A percentile compares a stretch with the other conserved stretches of the same genome.
Conservation (phyloP, 202 grass and related monocot species). For the Alloteropsis angusta region DNA sequence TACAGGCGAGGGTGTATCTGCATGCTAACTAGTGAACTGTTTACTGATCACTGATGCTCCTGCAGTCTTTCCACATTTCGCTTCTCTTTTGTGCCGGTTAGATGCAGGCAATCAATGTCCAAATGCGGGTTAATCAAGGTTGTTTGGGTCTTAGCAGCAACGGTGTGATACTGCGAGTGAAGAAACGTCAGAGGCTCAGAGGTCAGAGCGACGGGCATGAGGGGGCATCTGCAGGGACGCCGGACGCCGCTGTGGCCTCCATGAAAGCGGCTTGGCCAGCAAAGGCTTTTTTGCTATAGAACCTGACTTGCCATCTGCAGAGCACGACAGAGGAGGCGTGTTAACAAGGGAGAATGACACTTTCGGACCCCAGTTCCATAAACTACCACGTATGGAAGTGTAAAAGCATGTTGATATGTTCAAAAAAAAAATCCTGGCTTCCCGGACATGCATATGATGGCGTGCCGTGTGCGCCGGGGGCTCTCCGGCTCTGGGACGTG, state of each 20-base stretch:
- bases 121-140: no score
- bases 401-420: not conserved
- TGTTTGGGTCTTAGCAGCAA: no score
- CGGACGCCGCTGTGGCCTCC: not conserved
- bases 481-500: not conserved
- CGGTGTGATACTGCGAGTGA: no score
- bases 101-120: no score
- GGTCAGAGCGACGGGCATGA: not conserved
- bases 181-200: no score
- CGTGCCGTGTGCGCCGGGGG: not conserved
- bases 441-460: not conserved
- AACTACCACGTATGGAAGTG: not conserved
- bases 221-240: not conserved
- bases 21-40: no score
- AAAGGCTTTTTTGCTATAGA: constrained; percentile 29
- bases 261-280: not conserved
- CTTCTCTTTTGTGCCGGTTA: no score
- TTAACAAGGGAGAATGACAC: not conserved
- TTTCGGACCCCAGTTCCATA: not conserved
- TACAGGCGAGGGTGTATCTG: no score
- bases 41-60: no score
- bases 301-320: constrained; percentile 49
- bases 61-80: no score
- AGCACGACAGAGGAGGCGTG: not conserved
- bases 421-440: not conserved